phyloP scores from a whole-genome alignment of 2,329 filamentous ascomycete genomes.

The Coniochaeta sp. region DNA sequence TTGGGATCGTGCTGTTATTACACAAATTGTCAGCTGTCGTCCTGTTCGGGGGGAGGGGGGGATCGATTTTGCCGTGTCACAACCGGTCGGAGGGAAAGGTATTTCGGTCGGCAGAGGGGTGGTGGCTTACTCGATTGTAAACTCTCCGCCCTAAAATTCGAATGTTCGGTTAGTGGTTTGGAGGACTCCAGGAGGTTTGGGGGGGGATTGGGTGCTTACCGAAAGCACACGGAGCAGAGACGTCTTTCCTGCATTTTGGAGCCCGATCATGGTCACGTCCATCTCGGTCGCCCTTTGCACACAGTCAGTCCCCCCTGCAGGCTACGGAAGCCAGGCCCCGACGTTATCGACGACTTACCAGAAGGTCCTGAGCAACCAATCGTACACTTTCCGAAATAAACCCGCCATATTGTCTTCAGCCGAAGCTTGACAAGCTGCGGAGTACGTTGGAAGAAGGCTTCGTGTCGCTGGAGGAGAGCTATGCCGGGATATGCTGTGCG shows the following conservation, averaged over 20 bases:
- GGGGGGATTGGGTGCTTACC: slow-evolving; percentile 55
- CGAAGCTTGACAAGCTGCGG: slow-evolving; percentile 9
- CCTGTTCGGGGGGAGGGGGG: neutral
- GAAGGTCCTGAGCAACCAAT: slow-evolving; percentile 96
- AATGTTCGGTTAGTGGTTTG: slow-evolving; percentile 12
- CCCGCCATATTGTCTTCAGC: slow-evolving; percentile 63
- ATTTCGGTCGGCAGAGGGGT: slow-evolving; percentile 5
- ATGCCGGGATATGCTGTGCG: neutral
- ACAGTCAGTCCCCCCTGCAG: slow-evolving; percentile 13
- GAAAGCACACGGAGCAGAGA: slow-evolving; percentile 88
- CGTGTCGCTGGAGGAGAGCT: neutral
- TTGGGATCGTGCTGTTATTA: slow-evolving; percentile 80
- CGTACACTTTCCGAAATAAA: slow-evolving; percentile 90
- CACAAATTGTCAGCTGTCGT: slow-evolving; percentile 26
- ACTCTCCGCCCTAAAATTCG: slow-evolving; percentile 76
- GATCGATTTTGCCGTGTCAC: neutral
- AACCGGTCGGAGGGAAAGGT: neutral
- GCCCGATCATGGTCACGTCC: slow-evolving; percentile 98
- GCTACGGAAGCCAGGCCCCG: neutral
- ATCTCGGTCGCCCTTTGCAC: slow-evolving; percentile 88
- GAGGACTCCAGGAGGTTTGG: neutral
- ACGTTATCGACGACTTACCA: slow-evolving; percentile 56
- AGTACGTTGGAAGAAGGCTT: neutral
- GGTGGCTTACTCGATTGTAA: slow-evolving; percentile 87
- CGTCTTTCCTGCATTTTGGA: slow-evolving; percentile 98